Percentiles rank a stretch among this genome's conserved stretches.
Conservation (phyloP, 768 basidiomycete species). For the Galerina sulciceps region DNA sequence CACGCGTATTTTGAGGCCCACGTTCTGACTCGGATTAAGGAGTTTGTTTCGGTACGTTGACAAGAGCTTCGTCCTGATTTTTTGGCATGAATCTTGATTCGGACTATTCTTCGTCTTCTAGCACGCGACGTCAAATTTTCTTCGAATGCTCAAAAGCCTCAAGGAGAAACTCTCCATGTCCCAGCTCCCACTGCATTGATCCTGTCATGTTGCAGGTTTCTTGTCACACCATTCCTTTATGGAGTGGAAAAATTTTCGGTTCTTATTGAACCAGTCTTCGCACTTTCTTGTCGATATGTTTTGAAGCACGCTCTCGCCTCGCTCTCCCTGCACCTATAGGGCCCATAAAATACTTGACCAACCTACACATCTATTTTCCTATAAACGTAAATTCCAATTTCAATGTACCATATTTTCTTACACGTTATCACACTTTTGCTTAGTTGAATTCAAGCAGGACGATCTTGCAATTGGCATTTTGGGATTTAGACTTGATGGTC, state of each 20-base stretch:
- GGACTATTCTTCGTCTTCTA: neutral
- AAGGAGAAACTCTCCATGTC: neutral
- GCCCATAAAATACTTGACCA: neutral
- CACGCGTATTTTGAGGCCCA: neutral
- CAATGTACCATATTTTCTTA: conserved; percentile 7
- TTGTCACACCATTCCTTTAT: neutral
- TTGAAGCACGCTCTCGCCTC: conserved; percentile 3
- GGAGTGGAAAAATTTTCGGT: neutral
- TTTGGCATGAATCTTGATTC: neutral
- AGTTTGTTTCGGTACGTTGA: conserved; percentile 5
- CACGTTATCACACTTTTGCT: neutral
- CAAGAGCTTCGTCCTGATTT: neutral
- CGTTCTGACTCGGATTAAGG: conserved; percentile 5
- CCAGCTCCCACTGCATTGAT: neutral
- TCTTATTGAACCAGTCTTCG: neutral
- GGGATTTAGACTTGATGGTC: too few species aligned
- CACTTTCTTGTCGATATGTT: conserved; percentile 5
- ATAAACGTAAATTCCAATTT: conserved; percentile 6
- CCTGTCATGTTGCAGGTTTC: neutral
- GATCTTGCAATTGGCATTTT: neutral
- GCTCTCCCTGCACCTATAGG: neutral
- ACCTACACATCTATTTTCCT: neutral
- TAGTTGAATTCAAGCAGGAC: neutral
- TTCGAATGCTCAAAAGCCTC: neutral
- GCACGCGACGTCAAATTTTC: conserved; percentile 1